Conservation (phyloP, 768 basidiomycete species). For the Tricholoma matsutake region DNA sequence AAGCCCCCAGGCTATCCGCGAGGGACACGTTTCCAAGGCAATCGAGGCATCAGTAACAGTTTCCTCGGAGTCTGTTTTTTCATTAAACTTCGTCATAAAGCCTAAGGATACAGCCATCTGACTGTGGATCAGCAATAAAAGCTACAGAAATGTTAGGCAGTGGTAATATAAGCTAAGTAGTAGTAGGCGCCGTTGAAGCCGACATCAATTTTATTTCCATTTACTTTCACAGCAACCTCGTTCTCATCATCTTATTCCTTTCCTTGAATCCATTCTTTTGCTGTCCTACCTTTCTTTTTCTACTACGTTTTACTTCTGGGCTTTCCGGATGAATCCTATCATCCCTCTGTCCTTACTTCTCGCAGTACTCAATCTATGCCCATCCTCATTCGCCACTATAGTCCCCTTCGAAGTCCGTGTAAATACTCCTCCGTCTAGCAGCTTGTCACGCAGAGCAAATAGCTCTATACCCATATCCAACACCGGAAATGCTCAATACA, state of each 20-base stretch:
- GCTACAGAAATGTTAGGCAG: no score
- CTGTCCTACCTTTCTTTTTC: conserved; percentile 20
- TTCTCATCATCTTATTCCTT: not conserved
- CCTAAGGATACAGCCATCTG: no score
- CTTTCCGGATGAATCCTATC: conserved; percentile 40
- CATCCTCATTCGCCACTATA: conserved; percentile 32
- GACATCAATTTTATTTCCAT: not conserved
- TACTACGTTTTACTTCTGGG: conserved; percentile 13
- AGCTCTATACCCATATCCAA: conserved; percentile 50
- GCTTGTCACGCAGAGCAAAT: conserved; percentile 27
- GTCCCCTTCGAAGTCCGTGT: conserved; percentile 39
- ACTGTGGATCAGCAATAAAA: no score
- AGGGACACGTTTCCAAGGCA: no score
- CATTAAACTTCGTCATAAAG: no score
- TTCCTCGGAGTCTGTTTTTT: no score
- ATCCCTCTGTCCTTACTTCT: conserved; percentile 42
- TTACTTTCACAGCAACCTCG: not conserved
- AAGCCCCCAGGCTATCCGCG: not conserved
- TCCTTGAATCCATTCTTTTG: conserved; percentile 5
- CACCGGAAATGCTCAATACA: conserved; percentile 71
- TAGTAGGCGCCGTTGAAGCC: no score
- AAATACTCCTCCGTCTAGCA: conserved; percentile 17
- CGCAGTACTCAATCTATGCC: conserved; percentile 32
- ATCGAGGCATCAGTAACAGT: no score
- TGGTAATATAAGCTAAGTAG: no score